Conservation (phyloP, 768 basidiomycete genomes). For the Tylopilus felleus region DNA sequence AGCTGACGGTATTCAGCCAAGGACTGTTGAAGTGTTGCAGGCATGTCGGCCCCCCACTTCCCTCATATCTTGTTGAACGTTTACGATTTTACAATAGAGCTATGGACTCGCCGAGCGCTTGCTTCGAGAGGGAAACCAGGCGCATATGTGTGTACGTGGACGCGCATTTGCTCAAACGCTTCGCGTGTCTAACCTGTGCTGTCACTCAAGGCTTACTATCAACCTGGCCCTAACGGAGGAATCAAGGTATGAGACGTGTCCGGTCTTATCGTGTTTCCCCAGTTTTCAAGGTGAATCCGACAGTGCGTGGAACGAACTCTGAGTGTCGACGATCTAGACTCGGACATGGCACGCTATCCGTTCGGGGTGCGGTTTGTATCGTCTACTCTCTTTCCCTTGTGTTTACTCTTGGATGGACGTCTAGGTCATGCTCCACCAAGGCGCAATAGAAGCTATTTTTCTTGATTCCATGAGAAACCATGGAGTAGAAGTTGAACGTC, state of each 20-base stretch:
- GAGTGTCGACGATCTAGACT: slow-evolving; percentile 8
- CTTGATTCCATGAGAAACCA: background rate
- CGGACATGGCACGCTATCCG: background rate
- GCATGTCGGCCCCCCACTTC: slow-evolving; percentile 17
- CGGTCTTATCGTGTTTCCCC: background rate
- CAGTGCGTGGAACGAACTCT: slow-evolving; percentile 57
- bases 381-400: background rate
- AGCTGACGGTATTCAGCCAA: slow-evolving; percentile 53
- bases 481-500: slow-evolving; percentile 36
- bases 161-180: background rate
- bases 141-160: slow-evolving; percentile 61
- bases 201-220: slow-evolving; percentile 62
- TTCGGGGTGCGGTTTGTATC: slow-evolving; percentile 29
- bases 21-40: slow-evolving; percentile 52
- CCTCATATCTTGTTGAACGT: background rate
- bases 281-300: background rate
- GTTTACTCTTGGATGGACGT: background rate
- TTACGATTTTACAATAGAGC: background rate
- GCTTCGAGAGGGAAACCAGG: slow-evolving; percentile 59
- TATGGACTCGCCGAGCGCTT: slow-evolving; percentile 71
- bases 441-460: slow-evolving; percentile 6
- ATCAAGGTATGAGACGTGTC: slow-evolving; percentile 47
- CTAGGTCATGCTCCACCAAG: slow-evolving; percentile 37
- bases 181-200: background rate
- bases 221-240: slow-evolving; percentile 56